Base-by-base conservation (phyloP, 1,139 yeast genomes). In the Pichia sp. region DNA sequence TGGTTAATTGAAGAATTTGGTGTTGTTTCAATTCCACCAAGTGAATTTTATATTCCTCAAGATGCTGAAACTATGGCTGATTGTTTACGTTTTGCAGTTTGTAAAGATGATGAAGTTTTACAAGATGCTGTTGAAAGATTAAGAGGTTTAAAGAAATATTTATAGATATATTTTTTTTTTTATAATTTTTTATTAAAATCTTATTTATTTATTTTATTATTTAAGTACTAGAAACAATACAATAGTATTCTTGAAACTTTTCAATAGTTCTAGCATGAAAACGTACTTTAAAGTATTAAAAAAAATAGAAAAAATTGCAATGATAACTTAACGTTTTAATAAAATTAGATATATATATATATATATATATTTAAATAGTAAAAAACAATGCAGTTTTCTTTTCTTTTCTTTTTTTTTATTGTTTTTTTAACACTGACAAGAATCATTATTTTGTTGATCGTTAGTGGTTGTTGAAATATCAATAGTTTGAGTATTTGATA, bases 11-110 rank as follows among this genome's bases (percentile, higher is more conserved):
- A 81, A 63, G 96, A 90, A 63, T 68, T 92, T 49, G 98, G 98
- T 5, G 95, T 92, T 42, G 97, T 92, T 29, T 86, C 95, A 5
- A 90, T 92, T 57, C 98, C 98, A 10, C 97, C 97, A 33, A 85
- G 96, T 5, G 98, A 90, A 66, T 92, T 92, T 63, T 81, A 87
- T 62, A 29, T 50, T 8, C 35, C 42, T 11, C 37, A 46, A 31
- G 34, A 52, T 33, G 52, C 51, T 4, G 33, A 40, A 6, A 49
- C 44, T 27, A 52, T 53, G 28, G 39, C 48, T 5, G 84, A 86
- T 58, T 80, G 89, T 64, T 72, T 92, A 54, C 80, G 98, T 64
- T 90, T 92, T 66, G 97, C 98, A 18, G 95, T 92, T 25, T 92
- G 98, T 73, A 92, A 92, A 70, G 96, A 86, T 59, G 95, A 92